phyloP scores from a whole-genome alignment of 768 basidiomycete genomes.

The Imleria badia region DNA sequence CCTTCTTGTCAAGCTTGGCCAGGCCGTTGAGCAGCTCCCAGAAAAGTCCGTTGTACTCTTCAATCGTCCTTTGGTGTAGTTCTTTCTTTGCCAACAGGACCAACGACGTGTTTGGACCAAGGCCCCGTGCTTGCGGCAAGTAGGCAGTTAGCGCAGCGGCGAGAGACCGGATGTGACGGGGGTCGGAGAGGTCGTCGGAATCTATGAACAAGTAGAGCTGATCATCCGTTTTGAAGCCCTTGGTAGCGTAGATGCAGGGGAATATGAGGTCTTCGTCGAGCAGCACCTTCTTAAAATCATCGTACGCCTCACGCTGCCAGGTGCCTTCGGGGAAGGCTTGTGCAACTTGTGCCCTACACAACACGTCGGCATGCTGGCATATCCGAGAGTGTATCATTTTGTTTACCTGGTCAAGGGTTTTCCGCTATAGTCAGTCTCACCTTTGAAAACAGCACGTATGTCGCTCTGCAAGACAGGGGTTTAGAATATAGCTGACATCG shows the following conservation, averaged over 20 bases:
- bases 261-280: slow-evolving; percentile 22
- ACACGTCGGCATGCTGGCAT: neutral
- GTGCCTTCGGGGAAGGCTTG: slow-evolving; percentile 11
- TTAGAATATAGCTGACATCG: neutral
- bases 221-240: slow-evolving; percentile 23
- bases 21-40: slow-evolving; percentile 23
- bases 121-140: slow-evolving; percentile 14
- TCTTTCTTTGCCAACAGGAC: slow-evolving; percentile 19
- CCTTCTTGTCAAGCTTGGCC: slow-evolving; percentile 14
- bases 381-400: too few species aligned
- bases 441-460: neutral
- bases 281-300: slow-evolving; percentile 20
- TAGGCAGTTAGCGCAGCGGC: slow-evolving; percentile 14
- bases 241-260: slow-evolving; percentile 23
- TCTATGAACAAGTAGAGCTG: slow-evolving; percentile 23
- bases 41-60: slow-evolving; percentile 20
- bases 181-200: slow-evolving; percentile 22
- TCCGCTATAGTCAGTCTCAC: slow-evolving; percentile 1
- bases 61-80: slow-evolving; percentile 6
- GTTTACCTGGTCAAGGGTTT: slow-evolving; percentile 18
- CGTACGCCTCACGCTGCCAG: slow-evolving; percentile 19
- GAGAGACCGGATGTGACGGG: slow-evolving; percentile 20
- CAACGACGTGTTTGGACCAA: slow-evolving; percentile 22
- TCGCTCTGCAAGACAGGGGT: neutral
- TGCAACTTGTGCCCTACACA: slow-evolving; percentile 15